A percentile compares a stretch with the other conserved stretches of the same genome.
Evolutionary conservation across 306 rosid species (phyloP).

Genomic region (Phaseolus lunatus): DNA sequence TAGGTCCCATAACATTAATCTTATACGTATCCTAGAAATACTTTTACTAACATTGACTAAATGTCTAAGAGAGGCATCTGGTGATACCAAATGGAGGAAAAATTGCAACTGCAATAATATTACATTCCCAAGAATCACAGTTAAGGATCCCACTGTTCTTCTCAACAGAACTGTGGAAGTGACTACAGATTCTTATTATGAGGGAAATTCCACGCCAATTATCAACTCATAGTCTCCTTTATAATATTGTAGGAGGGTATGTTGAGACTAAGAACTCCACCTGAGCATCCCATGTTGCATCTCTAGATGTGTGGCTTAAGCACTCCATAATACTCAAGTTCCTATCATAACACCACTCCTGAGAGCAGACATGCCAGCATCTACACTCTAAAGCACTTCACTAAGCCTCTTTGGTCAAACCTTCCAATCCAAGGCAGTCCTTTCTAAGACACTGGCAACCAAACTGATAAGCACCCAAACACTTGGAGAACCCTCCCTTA

Average conservation of each 20-base stretch:
- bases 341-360: not conserved
- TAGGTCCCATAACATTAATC: not conserved
- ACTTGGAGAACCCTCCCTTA: not conserved
- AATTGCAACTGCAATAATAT: not conserved
- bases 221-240: constrained; percentile 3
- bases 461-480: not conserved
- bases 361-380: not conserved
- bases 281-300: too few relatives aligned
- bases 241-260: not conserved
- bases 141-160: not conserved
- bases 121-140: not conserved
- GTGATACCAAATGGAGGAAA: not conserved
- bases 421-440: not conserved
- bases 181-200: constrained; percentile 4
- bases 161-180: not conserved
- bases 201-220: constrained; percentile 6
- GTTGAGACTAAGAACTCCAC: too few relatives aligned
- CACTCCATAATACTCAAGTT: not conserved
- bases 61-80: not conserved
- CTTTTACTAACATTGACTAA: not conserved
- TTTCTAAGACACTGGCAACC: not conserved
- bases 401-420: not conserved
- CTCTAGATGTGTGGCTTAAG: not conserved
- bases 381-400: not conserved
- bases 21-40: not conserved